Percentiles rank a stretch among this genome's conserved stretches.
Conservation (phyloP, 306 rosid species). For the Begonia loranthoides region DNA sequence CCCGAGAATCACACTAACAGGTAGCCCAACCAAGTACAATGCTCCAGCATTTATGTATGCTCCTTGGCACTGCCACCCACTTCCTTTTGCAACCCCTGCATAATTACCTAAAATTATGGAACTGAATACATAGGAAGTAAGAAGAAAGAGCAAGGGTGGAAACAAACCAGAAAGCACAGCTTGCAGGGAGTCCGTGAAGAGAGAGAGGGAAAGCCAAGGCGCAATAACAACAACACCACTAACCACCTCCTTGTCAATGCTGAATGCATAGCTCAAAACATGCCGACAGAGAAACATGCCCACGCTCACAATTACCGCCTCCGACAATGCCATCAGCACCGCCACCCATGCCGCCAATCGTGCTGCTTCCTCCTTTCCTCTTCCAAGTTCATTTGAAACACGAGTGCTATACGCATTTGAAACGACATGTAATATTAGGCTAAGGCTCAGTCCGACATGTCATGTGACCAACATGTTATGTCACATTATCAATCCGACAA, state of each 20-base stretch:
- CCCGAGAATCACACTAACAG: slow-evolving; percentile 31
- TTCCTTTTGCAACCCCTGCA: slow-evolving; percentile 58
- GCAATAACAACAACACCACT: slow-evolving; percentile 41
- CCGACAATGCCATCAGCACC: slow-evolving; percentile 19
- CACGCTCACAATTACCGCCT: slow-evolving; percentile 21
- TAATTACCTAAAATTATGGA: no score
- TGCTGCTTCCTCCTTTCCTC: slow-evolving; percentile 44
- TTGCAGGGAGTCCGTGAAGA: slow-evolving; percentile 37
- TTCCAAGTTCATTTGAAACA: slow-evolving; percentile 60
- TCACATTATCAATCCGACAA: no score
- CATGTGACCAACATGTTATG: no score
- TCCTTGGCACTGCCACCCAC: slow-evolving; percentile 53
- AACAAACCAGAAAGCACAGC: slow-evolving; percentile 43
- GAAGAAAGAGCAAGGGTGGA: neutral
- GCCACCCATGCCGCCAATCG: slow-evolving; percentile 26
- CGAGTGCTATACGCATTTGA: slow-evolving; percentile 16
- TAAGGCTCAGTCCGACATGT: neutral
- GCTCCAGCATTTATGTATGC: slow-evolving; percentile 48
- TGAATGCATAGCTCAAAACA: slow-evolving; percentile 41
- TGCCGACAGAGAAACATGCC: slow-evolving; percentile 23
- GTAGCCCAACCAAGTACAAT: slow-evolving; percentile 54
- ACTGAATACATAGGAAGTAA: no score
- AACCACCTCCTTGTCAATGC: slow-evolving; percentile 49
- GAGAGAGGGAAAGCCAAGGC: slow-evolving; percentile 38
- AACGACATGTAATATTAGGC: neutral